Conservation (phyloP, 2,329 filamentous ascomycete genomes). For the Aquanectria penicillioides region DNA sequence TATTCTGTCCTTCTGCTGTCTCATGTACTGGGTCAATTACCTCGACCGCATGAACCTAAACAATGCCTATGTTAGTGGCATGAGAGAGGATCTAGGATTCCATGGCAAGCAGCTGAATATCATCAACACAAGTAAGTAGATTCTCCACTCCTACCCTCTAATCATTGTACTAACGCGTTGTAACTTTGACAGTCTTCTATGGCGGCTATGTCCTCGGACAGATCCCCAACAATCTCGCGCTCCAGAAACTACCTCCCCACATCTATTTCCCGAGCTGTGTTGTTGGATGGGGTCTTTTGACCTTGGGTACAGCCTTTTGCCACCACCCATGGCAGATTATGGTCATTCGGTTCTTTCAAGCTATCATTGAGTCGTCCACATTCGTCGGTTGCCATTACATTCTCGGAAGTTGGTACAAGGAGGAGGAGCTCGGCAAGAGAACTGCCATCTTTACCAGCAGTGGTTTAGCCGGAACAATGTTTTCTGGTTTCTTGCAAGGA, state of each 20-base stretch:
- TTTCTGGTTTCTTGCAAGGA: conserved; percentile 66
- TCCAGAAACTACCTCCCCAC: conserved; percentile 70
- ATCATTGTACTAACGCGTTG: background rate
- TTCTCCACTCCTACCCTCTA: background rate
- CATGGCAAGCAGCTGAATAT: conserved; percentile 55
- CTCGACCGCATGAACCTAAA: conserved; percentile 52
- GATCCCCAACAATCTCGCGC: conserved; percentile 68
- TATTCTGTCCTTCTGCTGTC: conserved; percentile 71
- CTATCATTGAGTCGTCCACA: conserved; percentile 51
- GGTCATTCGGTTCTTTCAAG: conserved; percentile 53
- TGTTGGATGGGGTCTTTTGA: conserved; percentile 70
- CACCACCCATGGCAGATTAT: conserved; percentile 49
- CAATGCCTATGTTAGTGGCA: conserved; percentile 56
- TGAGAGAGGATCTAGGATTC: conserved; percentile 58
- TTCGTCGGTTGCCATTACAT: conserved; percentile 55
- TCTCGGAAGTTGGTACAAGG: conserved; percentile 67
- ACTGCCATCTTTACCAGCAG: conserved; percentile 71
- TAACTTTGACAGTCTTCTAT: background rate
- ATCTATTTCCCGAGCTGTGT: conserved; percentile 72
- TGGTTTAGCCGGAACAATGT: conserved; percentile 64
- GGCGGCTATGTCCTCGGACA: conserved; percentile 62
- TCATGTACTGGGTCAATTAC: conserved; percentile 66
- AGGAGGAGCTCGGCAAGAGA: conserved; percentile 69
- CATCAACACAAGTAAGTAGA: conserved; percentile 50
- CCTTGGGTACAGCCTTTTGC: conserved; percentile 62